Base-by-base conservation (phyloP, 2,329 filamentous ascomycete species). In the Ampelomyces quisqualis region DNA sequence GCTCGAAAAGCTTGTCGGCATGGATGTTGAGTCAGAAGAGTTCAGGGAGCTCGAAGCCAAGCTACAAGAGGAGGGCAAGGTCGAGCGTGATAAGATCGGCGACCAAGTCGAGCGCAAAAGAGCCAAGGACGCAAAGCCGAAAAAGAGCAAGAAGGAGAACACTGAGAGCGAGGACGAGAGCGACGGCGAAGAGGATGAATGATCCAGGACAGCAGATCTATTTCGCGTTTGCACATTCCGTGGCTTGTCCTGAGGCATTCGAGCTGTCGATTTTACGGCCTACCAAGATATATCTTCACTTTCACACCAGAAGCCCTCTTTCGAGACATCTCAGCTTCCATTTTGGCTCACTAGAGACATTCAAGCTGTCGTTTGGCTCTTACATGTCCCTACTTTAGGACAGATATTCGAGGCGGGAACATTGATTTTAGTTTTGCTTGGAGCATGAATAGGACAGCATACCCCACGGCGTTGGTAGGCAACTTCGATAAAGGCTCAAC, bases 1-100 rank as follows among this genome's bases (percentile, higher is more conserved):
- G 50, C 77, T 98, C 4, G 93, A 98, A 70, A 82, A 82, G 31
- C 74, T 98, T 35, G 85, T 96, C 27, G 91, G 84, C 6, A 88
- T 90, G 80, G 86, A 96, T 63, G 65, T 80, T 0, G 85, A 89
- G 23, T 75, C 80, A n/a, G 76, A 83, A 7, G 84, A 87, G 56
- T 96, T 96, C 63, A 73, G 69, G 53, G 67, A 73, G 9, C 69
- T 88, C 37, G 88, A 89, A 51, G 66, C 69, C 42, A 75, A 80
- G 34, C 66, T 97, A 52, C 77, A 85, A 43, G 80, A 78, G 24
- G 74, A 80, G 59, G 93, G 93, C 1, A 76, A 74, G 13, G 73
- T 72, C 7, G 89, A 95, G 70, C 76, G 93, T 38, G 77, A 79
- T 48, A 88, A 86, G 64, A 78, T 91, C 36, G 82, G 86, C 67